phyloP scores from a whole-genome alignment of 345 rosid genomes.

The Bruguiera sexangula region DNA sequence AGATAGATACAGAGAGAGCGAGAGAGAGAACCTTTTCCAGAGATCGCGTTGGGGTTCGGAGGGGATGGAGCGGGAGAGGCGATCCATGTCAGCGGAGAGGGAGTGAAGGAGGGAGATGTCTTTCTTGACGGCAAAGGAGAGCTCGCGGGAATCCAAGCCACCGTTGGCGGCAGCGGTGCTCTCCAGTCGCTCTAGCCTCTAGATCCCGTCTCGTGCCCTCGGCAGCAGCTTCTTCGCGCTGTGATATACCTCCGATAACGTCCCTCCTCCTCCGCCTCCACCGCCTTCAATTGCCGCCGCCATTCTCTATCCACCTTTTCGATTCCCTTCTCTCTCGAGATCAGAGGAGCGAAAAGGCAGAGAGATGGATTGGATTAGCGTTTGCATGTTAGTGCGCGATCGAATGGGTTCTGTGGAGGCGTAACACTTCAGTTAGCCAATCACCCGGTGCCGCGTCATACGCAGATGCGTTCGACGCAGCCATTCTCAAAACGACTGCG shows the following conservation, averaged over 20 bases:
- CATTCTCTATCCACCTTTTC: neutral
- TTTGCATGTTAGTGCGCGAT: too few relatives aligned
- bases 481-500: too few relatives aligned
- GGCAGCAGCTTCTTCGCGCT: slow-evolving; percentile 55
- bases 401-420: neutral
- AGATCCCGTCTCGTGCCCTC: slow-evolving; percentile 77
- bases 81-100: slow-evolving; percentile 75
- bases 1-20: neutral
- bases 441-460: neutral
- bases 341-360: too few relatives aligned
- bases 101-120: slow-evolving; percentile 73
- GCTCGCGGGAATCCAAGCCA: slow-evolving; percentile 71
- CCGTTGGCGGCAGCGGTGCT: slow-evolving; percentile 43
- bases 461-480: neutral
- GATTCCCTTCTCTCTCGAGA: neutral
- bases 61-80: slow-evolving; percentile 75
- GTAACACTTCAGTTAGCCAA: slow-evolving; percentile 1
- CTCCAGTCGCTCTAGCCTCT: slow-evolving; percentile 76
- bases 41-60: slow-evolving; percentile 90
- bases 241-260: slow-evolving; percentile 63
- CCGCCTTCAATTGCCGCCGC: slow-evolving; percentile 42
- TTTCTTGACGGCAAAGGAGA: slow-evolving; percentile 59
- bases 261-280: slow-evolving; percentile 68
- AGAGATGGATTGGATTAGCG: too few relatives aligned
- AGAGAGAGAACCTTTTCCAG: slow-evolving; percentile 61